These are phyloP conservation scores for Starmerella davenportii DNA, from an alignment of 805 yeast species.

Conservation along the genomic window DNA sequence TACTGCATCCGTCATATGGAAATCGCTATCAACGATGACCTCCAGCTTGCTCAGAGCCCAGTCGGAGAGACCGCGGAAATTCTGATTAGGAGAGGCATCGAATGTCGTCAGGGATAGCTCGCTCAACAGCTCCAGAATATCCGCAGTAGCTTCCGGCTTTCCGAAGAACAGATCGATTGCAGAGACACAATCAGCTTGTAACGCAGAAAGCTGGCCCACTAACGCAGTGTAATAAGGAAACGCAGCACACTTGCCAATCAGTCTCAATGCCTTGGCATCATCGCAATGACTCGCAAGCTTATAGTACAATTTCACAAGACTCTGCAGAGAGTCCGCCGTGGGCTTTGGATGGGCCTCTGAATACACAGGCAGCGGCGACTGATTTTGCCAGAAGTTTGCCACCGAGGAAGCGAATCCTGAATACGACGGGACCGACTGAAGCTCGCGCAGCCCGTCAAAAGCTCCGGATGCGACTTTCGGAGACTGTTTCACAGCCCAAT, in stretches of 20 bases:
- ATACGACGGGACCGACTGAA: too few species aligned
- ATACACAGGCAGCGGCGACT: constrained; percentile 23
- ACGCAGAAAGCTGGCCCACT: constrained; percentile 29
- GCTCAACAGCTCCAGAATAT: background rate
- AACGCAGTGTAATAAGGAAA: constrained; percentile 10
- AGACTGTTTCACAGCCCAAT: constrained; percentile 27
- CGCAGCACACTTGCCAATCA: constrained; percentile 10
- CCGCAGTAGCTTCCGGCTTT: background rate
- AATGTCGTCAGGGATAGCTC: background rate
- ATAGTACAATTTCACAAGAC: constrained; percentile 8
- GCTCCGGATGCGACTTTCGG: constrained; percentile 45
- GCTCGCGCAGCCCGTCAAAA: too few species aligned
- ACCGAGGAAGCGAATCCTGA: constrained; percentile 10
- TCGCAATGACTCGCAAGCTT: constrained; percentile 2
- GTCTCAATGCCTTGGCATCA: constrained; percentile 1
- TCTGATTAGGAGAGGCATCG: background rate
- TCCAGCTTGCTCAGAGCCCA: background rate
- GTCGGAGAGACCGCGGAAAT: background rate
- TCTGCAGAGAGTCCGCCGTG: constrained; percentile 40
- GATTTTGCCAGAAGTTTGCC: constrained; percentile 27
- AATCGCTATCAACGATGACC: background rate
- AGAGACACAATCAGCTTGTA: constrained; percentile 43
- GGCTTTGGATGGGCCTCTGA: constrained; percentile 27
- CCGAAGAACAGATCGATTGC: background rate
- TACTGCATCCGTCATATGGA: background rate